These are phyloP conservation scores for Oehlia diaphana DNA, from an alignment of 192 early-diverging fungal species.

Conservation along the genomic window DNA sequence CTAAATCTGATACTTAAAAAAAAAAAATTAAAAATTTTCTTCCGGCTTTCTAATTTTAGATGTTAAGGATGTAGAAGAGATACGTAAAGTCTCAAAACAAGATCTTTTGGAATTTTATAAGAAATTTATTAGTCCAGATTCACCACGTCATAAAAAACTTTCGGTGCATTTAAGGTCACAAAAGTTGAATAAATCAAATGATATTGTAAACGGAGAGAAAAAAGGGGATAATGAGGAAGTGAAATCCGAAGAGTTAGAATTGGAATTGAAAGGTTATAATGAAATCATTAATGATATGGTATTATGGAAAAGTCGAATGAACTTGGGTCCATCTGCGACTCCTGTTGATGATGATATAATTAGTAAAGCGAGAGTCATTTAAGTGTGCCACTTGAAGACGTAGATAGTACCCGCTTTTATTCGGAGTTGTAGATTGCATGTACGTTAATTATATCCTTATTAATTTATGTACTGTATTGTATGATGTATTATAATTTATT, in stretches of 20 bases:
- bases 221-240: not conserved
- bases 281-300: not conserved
- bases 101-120: slow-evolving; percentile 63
- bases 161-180: slow-evolving; percentile 68
- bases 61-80: slow-evolving; percentile 59
- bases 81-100: slow-evolving; percentile 47
- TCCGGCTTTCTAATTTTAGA: slow-evolving; percentile 25
- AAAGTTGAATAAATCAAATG: slow-evolving; percentile 19
- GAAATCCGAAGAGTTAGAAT: no score
- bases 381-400: no score
- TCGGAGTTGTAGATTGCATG: no score
- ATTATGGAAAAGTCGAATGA: not conserved
- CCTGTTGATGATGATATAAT: not conserved
- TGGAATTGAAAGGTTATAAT: no score
- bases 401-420: no score
- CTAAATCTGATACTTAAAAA: no score
- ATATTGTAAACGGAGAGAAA: not conserved
- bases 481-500: no score
- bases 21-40: no score
- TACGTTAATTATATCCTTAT: no score
- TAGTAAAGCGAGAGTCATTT: not conserved
- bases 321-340: not conserved
- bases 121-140: slow-evolving; percentile 53
- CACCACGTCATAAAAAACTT: slow-evolving; percentile 57
- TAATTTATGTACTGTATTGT: no score